Evolutionary conservation across 2,329 filamentous ascomycete species (phyloP).

Genomic region (Botrytis byssoidea): DNA sequence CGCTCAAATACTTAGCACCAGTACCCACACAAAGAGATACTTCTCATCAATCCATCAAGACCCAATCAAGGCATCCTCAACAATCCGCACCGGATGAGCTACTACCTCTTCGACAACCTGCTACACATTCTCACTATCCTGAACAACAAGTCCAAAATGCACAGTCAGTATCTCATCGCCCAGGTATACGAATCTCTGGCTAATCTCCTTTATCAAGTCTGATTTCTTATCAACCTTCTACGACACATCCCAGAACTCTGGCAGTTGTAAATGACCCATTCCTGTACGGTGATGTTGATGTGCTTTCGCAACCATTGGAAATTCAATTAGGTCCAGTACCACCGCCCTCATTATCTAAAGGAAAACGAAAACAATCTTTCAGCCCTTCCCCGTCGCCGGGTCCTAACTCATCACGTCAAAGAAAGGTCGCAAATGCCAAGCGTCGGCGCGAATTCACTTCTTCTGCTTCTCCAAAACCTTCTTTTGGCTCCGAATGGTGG

Average conservation of each 20-base stretch:
- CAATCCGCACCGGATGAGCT: not conserved
- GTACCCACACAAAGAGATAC: not conserved
- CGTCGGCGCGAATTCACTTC: slow-evolving; percentile 2
- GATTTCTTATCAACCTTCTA: not conserved
- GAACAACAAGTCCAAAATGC: not conserved
- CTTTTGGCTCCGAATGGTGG: not conserved
- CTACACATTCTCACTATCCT: not conserved
- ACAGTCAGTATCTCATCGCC: slow-evolving; percentile 13
- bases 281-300: slow-evolving; percentile 6
- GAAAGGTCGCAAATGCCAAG: slow-evolving; percentile 17
- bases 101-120: not conserved
- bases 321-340: not conserved
- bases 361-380: slow-evolving; percentile 16
- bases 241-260: not conserved
- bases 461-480: not conserved
- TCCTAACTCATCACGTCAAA: not conserved
- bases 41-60: not conserved
- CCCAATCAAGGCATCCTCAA: not conserved
- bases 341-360: not conserved
- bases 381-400: slow-evolving; percentile 9
- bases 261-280: slow-evolving; percentile 1
- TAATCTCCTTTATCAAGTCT: slow-evolving; percentile 2
- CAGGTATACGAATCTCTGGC: not conserved
- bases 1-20: slow-evolving; percentile 20
- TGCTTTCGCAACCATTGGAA: slow-evolving; percentile 8